A percentile compares a stretch with the other conserved stretches of the same genome.
Conservation (phyloP, 352 stramenopile genomes). For the Albugo laibachii region DNA sequence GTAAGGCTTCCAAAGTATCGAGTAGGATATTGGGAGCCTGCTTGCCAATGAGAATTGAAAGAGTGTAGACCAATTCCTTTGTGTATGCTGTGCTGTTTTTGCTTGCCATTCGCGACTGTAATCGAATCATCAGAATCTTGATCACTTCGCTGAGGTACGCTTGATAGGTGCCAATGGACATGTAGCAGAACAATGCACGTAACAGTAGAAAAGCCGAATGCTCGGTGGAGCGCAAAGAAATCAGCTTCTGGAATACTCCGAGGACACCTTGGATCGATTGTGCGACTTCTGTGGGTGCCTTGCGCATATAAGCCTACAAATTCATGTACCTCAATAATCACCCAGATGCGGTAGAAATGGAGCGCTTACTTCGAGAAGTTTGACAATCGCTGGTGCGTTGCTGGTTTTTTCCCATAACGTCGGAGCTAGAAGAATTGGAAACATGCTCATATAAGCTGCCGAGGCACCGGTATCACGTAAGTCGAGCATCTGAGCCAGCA, state of each 20-base stretch:
- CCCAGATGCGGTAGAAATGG: neutral
- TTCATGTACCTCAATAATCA: neutral
- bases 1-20: constrained; percentile 64
- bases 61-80: constrained; percentile 82
- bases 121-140: constrained; percentile 86
- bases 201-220: constrained; percentile 87
- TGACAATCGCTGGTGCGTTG: constrained; percentile 93
- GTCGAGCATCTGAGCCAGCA: constrained; percentile 96
- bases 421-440: constrained; percentile 86
- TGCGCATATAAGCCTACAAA: constrained; percentile 84
- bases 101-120: constrained; percentile 81
- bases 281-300: constrained; percentile 80
- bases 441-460: constrained; percentile 89
- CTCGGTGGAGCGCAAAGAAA: constrained; percentile 87
- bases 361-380: constrained; percentile 76
- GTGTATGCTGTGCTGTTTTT: constrained; percentile 66
- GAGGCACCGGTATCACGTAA: constrained; percentile 77
- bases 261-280: constrained; percentile 73
- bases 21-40: constrained; percentile 64
- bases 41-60: constrained; percentile 78
- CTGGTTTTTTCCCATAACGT: constrained; percentile 90
- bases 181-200: constrained; percentile 71
- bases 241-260: constrained; percentile 97
- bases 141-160: constrained; percentile 82
- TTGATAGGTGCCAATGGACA: constrained; percentile 54